Base-by-base conservation (phyloP, 2,329 filamentous ascomycete genomes). In the Nothophoma quercina region DNA sequence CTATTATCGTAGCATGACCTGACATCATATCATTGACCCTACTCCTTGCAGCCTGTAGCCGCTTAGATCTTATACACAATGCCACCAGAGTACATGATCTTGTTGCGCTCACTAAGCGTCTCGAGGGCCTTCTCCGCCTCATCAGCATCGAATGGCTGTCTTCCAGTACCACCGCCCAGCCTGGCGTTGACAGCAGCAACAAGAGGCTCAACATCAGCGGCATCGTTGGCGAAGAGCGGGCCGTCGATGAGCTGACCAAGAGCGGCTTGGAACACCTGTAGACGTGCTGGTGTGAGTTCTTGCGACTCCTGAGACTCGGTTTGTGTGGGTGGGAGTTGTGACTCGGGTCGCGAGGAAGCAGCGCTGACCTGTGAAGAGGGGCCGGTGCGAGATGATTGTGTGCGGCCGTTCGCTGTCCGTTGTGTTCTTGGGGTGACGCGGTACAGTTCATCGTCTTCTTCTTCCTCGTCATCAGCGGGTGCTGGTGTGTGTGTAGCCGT, bases 231-330 rank as follows among this genome's bases (percentile, higher is more conserved):
- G 71, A 99, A 99, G n/a, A 99, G 75, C 10, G 85, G 82, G 0
- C 89, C 88, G 65, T 88, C 88, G 67, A 96, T 88, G 46, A 99
- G 81, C 64, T 91, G 89, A 19, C 95, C 95, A 3, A 99, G 81
- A 2, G 89, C 85, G 9, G 85, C 85, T 47, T 91, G 87, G 86
- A 99, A 99, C 1, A 85, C 77, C 5, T 83, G 79, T 21, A 96
- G 77, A 32, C 95, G 85, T 32, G 82, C 80, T 0, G 83, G 65
- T 2, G 83, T 79, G 68, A 92, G 86, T 1, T 83, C 78, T 62
- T 78, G 73, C 18, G 67, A 64, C 16, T 67, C 64, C 39, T 72
- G 69, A 2, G 67, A 70, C 6, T 71, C 68, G 15, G 75, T 75
- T 66, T 86, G 81, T 9, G 84, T 82, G 35, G 81, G 72, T 7